A percentile compares a stretch with the other conserved stretches of the same genome.
Conservation (phyloP, 2,329 filamentous ascomycete genomes). For the Diaporthe sp. region DNA sequence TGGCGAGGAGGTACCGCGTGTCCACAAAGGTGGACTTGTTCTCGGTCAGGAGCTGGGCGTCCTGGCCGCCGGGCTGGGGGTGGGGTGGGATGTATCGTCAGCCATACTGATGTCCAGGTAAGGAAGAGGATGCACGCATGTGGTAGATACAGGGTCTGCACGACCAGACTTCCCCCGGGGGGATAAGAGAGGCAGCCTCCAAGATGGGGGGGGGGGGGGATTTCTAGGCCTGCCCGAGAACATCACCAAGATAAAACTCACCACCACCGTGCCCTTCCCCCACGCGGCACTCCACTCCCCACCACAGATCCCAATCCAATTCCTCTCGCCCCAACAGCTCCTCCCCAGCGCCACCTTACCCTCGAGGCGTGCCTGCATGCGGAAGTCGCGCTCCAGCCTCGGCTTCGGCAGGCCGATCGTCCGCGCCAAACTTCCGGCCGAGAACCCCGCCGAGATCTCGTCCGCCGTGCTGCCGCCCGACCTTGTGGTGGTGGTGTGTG, state of each 20-base stretch:
- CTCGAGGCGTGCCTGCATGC: slow-evolving; percentile 34
- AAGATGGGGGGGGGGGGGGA: too few relatives aligned
- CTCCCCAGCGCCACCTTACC: slow-evolving; percentile 32
- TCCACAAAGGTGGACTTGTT: slow-evolving; percentile 36
- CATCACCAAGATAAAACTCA: slow-evolving; percentile 5
- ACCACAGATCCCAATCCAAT: slow-evolving; percentile 36
- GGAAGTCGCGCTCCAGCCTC: slow-evolving; percentile 33
- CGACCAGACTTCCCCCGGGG: too few relatives aligned
- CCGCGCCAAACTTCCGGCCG: slow-evolving; percentile 26
- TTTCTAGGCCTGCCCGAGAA: too few relatives aligned
- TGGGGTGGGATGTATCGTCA: neutral
- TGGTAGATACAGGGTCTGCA: too few relatives aligned
- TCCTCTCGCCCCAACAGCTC: slow-evolving; percentile 35
- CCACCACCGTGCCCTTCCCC: slow-evolving; percentile 35
- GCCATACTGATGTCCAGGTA: neutral
- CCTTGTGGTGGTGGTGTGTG: neutral
- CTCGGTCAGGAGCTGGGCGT: slow-evolving; percentile 36
- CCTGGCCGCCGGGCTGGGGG: slow-evolving; percentile 34
- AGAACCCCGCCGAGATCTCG: slow-evolving; percentile 27
- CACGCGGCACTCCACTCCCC: slow-evolving; percentile 36
- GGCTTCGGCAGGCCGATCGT: slow-evolving; percentile 30
- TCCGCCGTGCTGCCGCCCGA: neutral
- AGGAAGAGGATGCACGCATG: too few relatives aligned
- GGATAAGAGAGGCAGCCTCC: too few relatives aligned
- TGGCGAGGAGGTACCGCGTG: slow-evolving; percentile 36